phyloP scores from a whole-genome alignment of 495 filamentous ascomycete genomes.

The Podospora conica region DNA sequence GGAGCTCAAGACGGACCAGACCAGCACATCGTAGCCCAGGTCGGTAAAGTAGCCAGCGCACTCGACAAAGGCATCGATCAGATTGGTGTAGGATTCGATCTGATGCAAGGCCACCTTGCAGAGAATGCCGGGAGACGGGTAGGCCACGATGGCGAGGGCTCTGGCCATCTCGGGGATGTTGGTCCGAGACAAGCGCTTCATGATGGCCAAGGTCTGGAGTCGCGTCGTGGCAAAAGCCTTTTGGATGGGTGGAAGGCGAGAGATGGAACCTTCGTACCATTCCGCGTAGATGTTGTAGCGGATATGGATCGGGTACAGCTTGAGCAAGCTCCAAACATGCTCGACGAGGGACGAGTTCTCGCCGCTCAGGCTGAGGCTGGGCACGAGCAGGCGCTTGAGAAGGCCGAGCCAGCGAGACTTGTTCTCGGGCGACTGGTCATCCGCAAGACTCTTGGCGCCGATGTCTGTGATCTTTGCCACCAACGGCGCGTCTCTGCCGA shows the following conservation, averaged over 20 bases:
- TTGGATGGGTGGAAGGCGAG: slow-evolving; percentile 69
- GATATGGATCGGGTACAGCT: slow-evolving; percentile 63
- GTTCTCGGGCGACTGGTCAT: slow-evolving; percentile 66
- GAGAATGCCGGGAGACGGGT: slow-evolving; percentile 82
- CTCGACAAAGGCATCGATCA: slow-evolving; percentile 88
- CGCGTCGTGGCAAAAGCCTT: slow-evolving; percentile 69
- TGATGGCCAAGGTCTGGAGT: slow-evolving; percentile 68
- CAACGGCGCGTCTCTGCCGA: slow-evolving; percentile 75
- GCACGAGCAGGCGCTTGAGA: slow-evolving; percentile 74
- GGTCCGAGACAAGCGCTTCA: slow-evolving; percentile 79
- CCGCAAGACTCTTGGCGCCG: slow-evolving; percentile 62
- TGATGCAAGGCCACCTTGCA: slow-evolving; percentile 80
- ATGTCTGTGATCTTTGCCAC: slow-evolving; percentile 75
- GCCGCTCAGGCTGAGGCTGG: slow-evolving; percentile 75
- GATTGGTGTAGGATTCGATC: slow-evolving; percentile 85
- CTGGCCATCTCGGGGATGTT: slow-evolving; percentile 82
- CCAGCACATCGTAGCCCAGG: slow-evolving; percentile 86
- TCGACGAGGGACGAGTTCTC: slow-evolving; percentile 76
- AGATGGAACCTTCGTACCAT: slow-evolving; percentile 75
- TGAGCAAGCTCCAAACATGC: slow-evolving; percentile 76
- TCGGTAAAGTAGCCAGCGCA: slow-evolving; percentile 90
- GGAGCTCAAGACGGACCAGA: slow-evolving; percentile 77
- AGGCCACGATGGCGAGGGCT: slow-evolving; percentile 78
- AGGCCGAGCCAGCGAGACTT: slow-evolving; percentile 69
- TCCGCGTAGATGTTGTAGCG: slow-evolving; percentile 90